A percentile compares a stretch with the other conserved stretches of the same genome.
Conservation (phyloP, 352 stramenopile genomes). For the Phytophthora macrochlamydospora region DNA sequence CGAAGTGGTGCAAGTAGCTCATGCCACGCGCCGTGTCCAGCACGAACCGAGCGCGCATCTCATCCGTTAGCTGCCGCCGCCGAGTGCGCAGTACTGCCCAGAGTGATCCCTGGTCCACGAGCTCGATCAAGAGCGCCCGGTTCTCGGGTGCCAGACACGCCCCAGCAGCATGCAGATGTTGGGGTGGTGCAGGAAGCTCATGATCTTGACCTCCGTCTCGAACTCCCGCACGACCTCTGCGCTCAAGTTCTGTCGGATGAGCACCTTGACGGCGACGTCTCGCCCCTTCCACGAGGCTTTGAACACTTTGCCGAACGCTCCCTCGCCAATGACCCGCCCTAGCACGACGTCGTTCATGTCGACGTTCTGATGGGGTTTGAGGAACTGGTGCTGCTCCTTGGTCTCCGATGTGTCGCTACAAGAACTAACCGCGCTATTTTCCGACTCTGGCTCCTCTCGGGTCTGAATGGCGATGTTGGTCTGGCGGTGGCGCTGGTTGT, state of each 20-base stretch:
- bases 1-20: constrained; percentile 88
- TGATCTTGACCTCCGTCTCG: constrained; percentile 84
- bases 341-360: constrained; percentile 65
- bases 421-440: constrained; percentile 8
- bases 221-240: constrained; percentile 76
- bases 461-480: constrained; percentile 34
- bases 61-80: constrained; percentile 42
- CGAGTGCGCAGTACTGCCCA: constrained; percentile 90
- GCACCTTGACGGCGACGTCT: constrained; percentile 76
- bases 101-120: constrained; percentile 92
- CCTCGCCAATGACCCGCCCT: constrained; percentile 69
- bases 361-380: constrained; percentile 56
- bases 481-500: constrained; percentile 25
- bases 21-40: constrained; percentile 85
- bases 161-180: constrained; percentile 97
- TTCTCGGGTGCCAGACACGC: constrained; percentile 93
- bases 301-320: constrained; percentile 83
- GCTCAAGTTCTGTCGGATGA: constrained; percentile 75
- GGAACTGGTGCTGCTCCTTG: constrained; percentile 28
- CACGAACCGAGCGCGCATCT: constrained; percentile 63
- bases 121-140: constrained; percentile 96
- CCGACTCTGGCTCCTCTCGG: constrained; percentile 25
- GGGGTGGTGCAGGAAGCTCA: constrained; percentile 93
- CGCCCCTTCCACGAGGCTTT: constrained; percentile 60
- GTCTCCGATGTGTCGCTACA: constrained; percentile 10